Conservation (phyloP, 1,284 basidiomycete genomes). For the Coniophora puteana region DNA sequence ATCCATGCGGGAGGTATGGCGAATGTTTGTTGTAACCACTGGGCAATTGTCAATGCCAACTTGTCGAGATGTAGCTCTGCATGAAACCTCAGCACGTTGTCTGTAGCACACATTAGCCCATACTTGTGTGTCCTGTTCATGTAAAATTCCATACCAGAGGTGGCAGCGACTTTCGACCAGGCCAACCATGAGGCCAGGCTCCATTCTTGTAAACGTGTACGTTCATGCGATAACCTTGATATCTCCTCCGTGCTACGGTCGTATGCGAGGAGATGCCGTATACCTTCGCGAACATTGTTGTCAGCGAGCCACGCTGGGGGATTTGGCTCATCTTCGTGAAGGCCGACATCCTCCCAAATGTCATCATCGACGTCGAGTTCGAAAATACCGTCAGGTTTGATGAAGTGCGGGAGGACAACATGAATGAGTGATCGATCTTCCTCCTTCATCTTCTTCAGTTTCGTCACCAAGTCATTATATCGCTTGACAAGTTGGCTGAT, state of each 20-base stretch:
- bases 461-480: conserved; percentile 7
- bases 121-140: neutral
- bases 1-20: neutral
- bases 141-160: neutral
- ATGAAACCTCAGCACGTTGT: neutral
- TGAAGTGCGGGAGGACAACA: conserved; percentile 5
- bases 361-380: conserved; percentile 12
- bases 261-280: conserved; percentile 7
- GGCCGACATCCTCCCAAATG: conserved; percentile 11
- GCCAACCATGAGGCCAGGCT: conserved; percentile 6
- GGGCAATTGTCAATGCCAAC: neutral
- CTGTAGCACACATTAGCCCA: no score
- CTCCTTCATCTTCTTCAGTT: conserved; percentile 4
- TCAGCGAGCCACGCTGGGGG: conserved; percentile 4
- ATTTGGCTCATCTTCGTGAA: neutral
- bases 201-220: conserved; percentile 11
- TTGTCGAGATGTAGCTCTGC: neutral
- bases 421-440: conserved; percentile 2
- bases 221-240: conserved; percentile 7
- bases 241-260: conserved; percentile 14
- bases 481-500: conserved; percentile 6
- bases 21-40: neutral
- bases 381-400: conserved; percentile 7
- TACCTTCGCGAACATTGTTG: conserved; percentile 11
- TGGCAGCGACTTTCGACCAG: neutral